phyloP scores from a whole-genome alignment of 2,329 filamentous ascomycete genomes.

The Aulographum hederae region DNA sequence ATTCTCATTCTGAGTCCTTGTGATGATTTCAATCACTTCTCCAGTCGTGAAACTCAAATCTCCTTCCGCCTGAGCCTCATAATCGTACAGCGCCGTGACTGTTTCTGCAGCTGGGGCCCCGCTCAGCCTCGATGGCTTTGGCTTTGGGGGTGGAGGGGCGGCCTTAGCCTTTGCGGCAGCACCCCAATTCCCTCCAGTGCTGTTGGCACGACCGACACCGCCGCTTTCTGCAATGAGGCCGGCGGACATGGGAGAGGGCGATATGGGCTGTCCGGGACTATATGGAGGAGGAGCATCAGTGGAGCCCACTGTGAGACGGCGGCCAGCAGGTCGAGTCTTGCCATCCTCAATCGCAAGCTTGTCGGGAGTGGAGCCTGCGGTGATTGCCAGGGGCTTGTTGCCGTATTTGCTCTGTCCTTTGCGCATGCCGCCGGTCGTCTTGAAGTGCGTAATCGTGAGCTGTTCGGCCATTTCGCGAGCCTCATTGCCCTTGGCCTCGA shows the following conservation, averaged over 20 bases:
- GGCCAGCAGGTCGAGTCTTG: conserved; percentile 3
- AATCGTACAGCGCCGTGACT: conserved; percentile 86
- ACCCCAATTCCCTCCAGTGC: conserved; percentile 18
- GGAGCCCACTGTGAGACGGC: conserved; percentile 14
- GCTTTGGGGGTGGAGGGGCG: conserved; percentile 32
- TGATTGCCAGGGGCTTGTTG: conserved; percentile 16
- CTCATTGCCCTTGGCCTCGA: conserved; percentile 72
- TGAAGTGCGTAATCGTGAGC: conserved; percentile 76
- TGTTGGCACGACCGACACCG: conserved; percentile 14
- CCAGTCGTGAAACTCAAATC: conserved; percentile 81
- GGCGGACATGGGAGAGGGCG: conserved; percentile 13
- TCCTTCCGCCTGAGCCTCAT: conserved; percentile 84
- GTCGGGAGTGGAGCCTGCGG: conserved; percentile 6
- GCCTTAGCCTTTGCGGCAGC: conserved; percentile 28
- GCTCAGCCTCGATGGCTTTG: conserved; percentile 54
- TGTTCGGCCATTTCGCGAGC: conserved; percentile 72
- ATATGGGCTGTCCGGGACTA: conserved; percentile 8
- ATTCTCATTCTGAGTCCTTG: conserved; percentile 72
- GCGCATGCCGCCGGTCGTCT: conserved; percentile 51
- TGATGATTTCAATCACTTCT: conserved; percentile 76
- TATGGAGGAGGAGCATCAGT: conserved; percentile 22
- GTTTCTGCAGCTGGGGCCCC: conserved; percentile 50
- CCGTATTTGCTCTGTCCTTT: conserved; percentile 17
- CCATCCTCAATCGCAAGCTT: conserved; percentile 1
- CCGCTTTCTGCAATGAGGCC: conserved; percentile 8